These are phyloP conservation scores for Lathyrus aphaca DNA, from an alignment of 306 rosid genomes.

Conservation along the genomic window DNA sequence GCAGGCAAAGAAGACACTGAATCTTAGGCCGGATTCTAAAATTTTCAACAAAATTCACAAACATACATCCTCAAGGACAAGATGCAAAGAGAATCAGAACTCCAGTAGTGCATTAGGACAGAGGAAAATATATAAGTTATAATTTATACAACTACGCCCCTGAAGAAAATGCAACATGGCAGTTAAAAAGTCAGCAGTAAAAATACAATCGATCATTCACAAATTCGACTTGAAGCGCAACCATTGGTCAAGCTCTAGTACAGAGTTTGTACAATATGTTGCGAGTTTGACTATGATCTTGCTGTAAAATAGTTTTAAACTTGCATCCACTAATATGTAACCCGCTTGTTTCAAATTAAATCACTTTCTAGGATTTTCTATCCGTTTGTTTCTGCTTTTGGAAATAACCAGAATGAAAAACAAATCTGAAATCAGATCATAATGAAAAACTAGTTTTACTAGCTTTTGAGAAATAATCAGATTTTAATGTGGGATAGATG, in stretches of 20 bases:
- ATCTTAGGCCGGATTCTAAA: constrained; percentile 22
- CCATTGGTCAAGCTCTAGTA: constrained; percentile 17
- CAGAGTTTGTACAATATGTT: not conserved
- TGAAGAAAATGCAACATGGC: constrained; percentile 26
- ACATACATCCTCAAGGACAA: constrained; percentile 26
- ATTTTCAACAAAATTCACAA: constrained; percentile 28
- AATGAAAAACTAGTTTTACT: not conserved
- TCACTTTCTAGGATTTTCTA: constrained; percentile 3
- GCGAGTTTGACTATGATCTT: not conserved
- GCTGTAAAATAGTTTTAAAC: too few relatives aligned
- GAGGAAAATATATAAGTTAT: not conserved
- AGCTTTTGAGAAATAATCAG: not conserved
- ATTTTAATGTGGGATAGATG: not conserved
- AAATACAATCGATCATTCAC: constrained; percentile 4
- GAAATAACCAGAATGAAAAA: not conserved
- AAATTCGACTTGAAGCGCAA: not conserved
- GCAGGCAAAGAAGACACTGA: constrained; percentile 21
- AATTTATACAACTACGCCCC: constrained; percentile 11
- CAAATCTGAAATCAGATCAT: not conserved
- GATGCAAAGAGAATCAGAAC: constrained; percentile 31
- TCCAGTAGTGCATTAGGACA: constrained; percentile 6
- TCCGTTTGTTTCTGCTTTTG: not conserved
- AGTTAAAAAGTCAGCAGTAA: not conserved
- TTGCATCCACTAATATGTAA: not conserved
- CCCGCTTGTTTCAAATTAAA: not conserved